Base-by-base conservation (phyloP, 1,284 basidiomycete genomes). In the Porphyrellus sp. region DNA sequence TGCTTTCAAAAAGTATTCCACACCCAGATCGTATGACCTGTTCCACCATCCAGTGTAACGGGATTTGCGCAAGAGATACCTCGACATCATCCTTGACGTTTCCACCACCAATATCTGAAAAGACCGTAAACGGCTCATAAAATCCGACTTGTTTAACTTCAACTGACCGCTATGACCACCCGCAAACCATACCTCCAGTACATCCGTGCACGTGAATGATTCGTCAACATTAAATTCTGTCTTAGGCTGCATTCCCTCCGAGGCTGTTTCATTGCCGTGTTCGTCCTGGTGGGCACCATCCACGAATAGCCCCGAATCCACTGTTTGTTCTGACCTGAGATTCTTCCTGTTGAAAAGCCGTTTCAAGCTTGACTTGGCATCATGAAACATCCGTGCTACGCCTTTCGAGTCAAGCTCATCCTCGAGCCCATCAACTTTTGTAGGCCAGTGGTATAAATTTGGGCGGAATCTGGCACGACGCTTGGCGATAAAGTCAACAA, bases 41-140 rank as follows among this genome's bases (percentile, higher is more conserved):
- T 51, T 79, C 78, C 40, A 89, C 74, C 87, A 89, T 89, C 86
- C 86, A 89, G 25, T 79, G 80, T 24, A 89, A 70, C n/a, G 82
- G 67, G 57, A 88, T 82, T 54, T 85, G 75, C 0, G 80, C 70
- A 7, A 90, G 75, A 25, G 69, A 70, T 49, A 76, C 64, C 11
- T 58, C 23, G 3, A 71, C 72, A 5, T 62, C 63, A 58, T 87
- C 78, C 0, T 56, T 34, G 2, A 80, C 80, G 3, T 72, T 67
- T 18, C 86, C 84, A 21, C 87, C 87, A 9, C 88, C 87, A 30
- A 90, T 72, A 61, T 90, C 87, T 88, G 53, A 42, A 35, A 42
- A 8, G 23, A 54, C 15, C 15, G 5, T 57, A 7, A 59, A 49
- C 9, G 31, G 51, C 41, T 40, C 20, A 11, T 28, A 9, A 23